Evolutionary conservation across 768 basidiomycete species (phyloP).

Genomic region (Boletus coccyginus): DNA sequence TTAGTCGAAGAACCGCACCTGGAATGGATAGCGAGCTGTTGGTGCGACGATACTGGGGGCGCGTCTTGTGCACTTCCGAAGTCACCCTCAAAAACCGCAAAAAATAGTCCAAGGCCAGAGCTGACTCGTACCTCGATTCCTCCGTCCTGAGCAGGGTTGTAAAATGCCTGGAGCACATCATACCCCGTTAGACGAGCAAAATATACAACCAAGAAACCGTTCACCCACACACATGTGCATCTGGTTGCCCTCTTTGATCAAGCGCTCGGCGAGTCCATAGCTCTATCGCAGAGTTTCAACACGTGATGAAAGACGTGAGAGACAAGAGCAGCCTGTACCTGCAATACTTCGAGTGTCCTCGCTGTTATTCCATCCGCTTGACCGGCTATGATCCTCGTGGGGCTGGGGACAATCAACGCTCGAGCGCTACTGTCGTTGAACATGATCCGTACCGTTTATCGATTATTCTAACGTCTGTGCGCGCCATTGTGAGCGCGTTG

Average conservation of each 20-base stretch:
- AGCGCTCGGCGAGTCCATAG: conserved; percentile 34
- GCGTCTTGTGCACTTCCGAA: conserved; percentile 54
- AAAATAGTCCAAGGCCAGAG: neutral
- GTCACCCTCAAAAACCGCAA: neutral
- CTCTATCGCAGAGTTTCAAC: neutral
- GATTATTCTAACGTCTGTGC: conserved; percentile 44
- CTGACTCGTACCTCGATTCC: conserved; percentile 51
- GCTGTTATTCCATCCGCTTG: conserved; percentile 51
- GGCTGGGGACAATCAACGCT: conserved; percentile 26
- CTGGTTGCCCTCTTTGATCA: conserved; percentile 60
- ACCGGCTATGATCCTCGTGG: conserved; percentile 40
- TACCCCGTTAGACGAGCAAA: too few species aligned
- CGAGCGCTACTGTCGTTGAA: neutral
- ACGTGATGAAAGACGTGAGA: neutral
- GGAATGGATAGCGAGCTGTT: conserved; percentile 42
- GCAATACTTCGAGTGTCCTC: conserved; percentile 40
- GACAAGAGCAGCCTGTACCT: too few species aligned
- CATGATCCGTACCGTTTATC: conserved; percentile 39
- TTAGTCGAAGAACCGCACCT: conserved; percentile 37
- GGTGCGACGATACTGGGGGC: conserved; percentile 51
- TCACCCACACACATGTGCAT: conserved; percentile 61
- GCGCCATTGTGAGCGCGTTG: conserved; percentile 47
- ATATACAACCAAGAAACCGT: neutral
- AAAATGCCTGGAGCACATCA: conserved; percentile 37
- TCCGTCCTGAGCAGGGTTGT: conserved; percentile 56